A percentile compares a stretch with the other conserved stretches of the same genome.
These are phyloP conservation scores for Musa acuminata DNA, from an alignment of 176 grass and related monocot genomes.

Conservation along the genomic window DNA sequence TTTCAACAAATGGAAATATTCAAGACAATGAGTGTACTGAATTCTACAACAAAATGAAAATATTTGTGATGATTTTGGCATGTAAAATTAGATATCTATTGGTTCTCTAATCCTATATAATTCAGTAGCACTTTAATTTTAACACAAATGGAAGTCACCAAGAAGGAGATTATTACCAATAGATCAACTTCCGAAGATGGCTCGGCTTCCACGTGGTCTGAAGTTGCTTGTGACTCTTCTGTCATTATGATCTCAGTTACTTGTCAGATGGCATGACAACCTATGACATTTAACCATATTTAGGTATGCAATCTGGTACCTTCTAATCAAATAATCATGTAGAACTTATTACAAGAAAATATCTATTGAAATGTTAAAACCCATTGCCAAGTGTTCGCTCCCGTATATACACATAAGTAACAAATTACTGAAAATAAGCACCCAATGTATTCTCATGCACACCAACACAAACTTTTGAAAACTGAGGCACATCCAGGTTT, in stretches of 20 bases:
- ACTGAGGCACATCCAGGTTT: too few relatives aligned
- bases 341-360: not conserved
- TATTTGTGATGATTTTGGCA: not conserved
- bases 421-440: too few relatives aligned
- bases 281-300: not conserved
- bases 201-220: not conserved
- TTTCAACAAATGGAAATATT: too few relatives aligned
- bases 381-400: not conserved
- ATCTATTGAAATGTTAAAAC: not conserved
- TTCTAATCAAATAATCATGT: not conserved
- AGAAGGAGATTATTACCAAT: not conserved
- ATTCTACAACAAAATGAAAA: too few relatives aligned
- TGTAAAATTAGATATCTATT: not conserved
- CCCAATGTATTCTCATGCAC: too few relatives aligned
- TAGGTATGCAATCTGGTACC: not conserved
- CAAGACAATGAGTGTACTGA: too few relatives aligned
- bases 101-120: not conserved
- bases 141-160: not conserved
- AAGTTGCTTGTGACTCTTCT: not conserved
- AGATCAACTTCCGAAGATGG: not conserved
- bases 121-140: not conserved
- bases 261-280: not conserved
- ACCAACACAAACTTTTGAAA: too few relatives aligned
- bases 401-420: too few relatives aligned
- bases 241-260: not conserved